These are phyloP conservation scores for Cadophora sp. DNA, from an alignment of 2,329 filamentous ascomycete species.

Conservation along the genomic window DNA sequence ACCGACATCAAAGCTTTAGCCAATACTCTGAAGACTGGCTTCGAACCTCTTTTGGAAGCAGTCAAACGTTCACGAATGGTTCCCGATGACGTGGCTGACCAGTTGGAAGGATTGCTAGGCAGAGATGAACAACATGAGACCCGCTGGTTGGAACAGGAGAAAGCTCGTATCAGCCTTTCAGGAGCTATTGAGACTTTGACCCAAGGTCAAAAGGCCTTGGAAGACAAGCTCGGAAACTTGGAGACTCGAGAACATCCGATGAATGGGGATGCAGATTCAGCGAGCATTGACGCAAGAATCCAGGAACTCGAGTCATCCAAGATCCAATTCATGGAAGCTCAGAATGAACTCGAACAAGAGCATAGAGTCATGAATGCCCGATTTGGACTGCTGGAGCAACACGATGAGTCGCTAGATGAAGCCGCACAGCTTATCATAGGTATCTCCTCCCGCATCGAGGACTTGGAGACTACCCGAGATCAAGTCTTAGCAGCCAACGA, in stretches of 20 bases:
- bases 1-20: background rate
- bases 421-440: background rate
- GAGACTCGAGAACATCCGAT: background rate
- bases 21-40: background rate
- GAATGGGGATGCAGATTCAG: background rate
- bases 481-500: background rate
- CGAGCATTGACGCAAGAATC: background rate
- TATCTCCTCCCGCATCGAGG: background rate
- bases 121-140: constrained; percentile 10
- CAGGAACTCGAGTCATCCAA: constrained; percentile 3
- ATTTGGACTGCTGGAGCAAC: constrained; percentile 1
- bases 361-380: background rate
- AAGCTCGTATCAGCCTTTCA: background rate
- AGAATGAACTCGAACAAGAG: background rate
- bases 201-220: background rate
- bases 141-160: background rate
- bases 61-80: background rate
- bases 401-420: background rate
- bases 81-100: background rate
- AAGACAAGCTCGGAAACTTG: background rate
- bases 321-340: background rate
- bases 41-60: background rate
- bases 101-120: background rate
- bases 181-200: background rate
- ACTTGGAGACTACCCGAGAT: background rate